Evolutionary conservation across 306 rosid species (phyloP), one percentile per base, ranked within the genome.

Genomic region (Quercus gilva): DNA sequence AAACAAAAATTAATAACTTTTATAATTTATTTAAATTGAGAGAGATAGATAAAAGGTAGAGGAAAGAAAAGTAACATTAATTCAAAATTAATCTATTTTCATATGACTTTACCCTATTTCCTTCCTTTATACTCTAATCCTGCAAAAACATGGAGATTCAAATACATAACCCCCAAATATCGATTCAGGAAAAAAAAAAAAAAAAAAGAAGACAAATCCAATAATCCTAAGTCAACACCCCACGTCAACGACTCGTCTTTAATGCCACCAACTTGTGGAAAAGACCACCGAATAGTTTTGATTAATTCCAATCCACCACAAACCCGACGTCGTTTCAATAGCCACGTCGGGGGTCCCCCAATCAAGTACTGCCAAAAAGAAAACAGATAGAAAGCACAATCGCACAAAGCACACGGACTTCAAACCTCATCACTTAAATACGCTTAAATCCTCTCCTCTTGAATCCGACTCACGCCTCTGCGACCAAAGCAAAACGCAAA

Each of bases 391-490:
- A 21, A 58, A 71, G 19, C 63, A 12, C 4, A 20, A 14, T 7
- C 43, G 2, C 45, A 7, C 45, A 37, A 2, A 1, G 0, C 45
- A 45, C 21, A 14, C 80, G 88, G 91, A 79, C 79, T 68, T 81
- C 78, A 81, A 51, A 81, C 37, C 68, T 41, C 13, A 19, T 23
- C 68, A 37, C 72, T 84, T 68, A 67, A 88, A 77, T 79, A 56
- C 68, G n/a, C 65, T 76, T 76, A 55, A 73, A 67, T 81, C 78
- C 75, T n/a, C 69, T 29, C 78, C 55, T 72, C 12, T 49, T 80
- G 37, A 86, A 71, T 83, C 83, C 89, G 80, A 82, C 69, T 56
- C 21, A 20, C 57, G 17, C 35, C 21, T 51, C 59, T 21, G 45
- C 78, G 4, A 31, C 71, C 21, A 45, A 11, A 18, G 33, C 63